Evolutionary conservation across 495 filamentous ascomycete genomes (phyloP).

Genomic region (Zalerion maritima): DNA sequence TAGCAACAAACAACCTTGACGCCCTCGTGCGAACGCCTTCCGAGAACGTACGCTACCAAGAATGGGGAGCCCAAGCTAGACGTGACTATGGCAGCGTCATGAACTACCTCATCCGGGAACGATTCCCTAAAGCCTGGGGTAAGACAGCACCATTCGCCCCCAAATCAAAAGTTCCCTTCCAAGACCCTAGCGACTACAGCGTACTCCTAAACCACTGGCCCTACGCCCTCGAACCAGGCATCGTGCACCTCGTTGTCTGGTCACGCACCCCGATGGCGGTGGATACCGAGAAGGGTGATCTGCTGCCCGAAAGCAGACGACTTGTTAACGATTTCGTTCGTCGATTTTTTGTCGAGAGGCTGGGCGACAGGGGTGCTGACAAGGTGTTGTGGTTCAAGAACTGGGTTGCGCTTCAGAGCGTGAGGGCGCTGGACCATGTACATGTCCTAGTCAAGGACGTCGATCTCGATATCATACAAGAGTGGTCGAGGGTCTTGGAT

Average conservation of each 20-base stretch:
- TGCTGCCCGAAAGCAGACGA: slow-evolving; percentile 51
- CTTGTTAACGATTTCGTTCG: slow-evolving; percentile 53
- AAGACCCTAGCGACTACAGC: slow-evolving; percentile 53
- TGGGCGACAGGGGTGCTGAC: slow-evolving; percentile 35
- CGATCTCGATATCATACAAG: slow-evolving; percentile 39
- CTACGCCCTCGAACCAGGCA: slow-evolving; percentile 57
- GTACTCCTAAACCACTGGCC: slow-evolving; percentile 87
- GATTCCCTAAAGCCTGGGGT: slow-evolving; percentile 52
- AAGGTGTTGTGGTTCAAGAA: slow-evolving; percentile 90
- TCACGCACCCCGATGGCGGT: slow-evolving; percentile 39
- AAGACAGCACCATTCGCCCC: slow-evolving; percentile 36
- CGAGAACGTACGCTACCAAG: slow-evolving; percentile 68
- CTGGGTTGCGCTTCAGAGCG: slow-evolving; percentile 77
- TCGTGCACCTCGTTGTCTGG: slow-evolving; percentile 64
- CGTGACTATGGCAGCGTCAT: slow-evolving; percentile 60
- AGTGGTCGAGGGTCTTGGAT: slow-evolving; percentile 40
- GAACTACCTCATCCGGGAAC: slow-evolving; percentile 57
- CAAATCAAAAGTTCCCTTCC: slow-evolving; percentile 46
- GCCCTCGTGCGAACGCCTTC: slow-evolving; percentile 70
- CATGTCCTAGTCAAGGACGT: slow-evolving; percentile 49
- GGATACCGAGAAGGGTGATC: slow-evolving; percentile 47
- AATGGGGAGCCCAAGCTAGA: slow-evolving; percentile 59
- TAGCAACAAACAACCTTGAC: slow-evolving; percentile 55
- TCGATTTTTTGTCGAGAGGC: slow-evolving; percentile 44
- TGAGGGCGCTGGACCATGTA: slow-evolving; percentile 58